phyloP scores from a whole-genome alignment of 2,329 filamentous ascomycete genomes.

The Aspergillus pseudonomiae region DNA sequence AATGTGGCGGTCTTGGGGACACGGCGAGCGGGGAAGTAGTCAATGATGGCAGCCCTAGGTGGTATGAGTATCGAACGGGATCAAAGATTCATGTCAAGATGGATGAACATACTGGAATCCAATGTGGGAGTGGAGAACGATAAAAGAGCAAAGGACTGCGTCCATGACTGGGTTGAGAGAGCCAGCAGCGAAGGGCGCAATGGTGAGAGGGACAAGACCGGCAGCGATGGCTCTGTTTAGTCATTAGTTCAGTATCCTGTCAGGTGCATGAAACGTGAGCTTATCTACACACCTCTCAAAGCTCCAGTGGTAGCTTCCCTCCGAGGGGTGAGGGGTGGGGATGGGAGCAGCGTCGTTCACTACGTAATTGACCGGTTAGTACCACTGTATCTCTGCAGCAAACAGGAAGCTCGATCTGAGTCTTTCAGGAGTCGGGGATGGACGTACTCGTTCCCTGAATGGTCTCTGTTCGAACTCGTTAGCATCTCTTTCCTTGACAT shows the following conservation, averaged over 20 bases:
- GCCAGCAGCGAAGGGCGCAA: slow-evolving; percentile 90
- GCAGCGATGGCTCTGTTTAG: slow-evolving; percentile 69
- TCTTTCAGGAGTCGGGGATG: neutral
- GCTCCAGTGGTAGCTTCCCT: slow-evolving; percentile 98
- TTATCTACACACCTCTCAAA: slow-evolving; percentile 71
- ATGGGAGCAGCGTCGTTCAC: slow-evolving; percentile 86
- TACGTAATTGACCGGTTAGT: slow-evolving; percentile 35
- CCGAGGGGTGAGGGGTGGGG: slow-evolving; percentile 70
- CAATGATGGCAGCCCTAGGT: slow-evolving; percentile 71
- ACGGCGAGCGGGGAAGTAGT: slow-evolving; percentile 80
- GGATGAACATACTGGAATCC: slow-evolving; percentile 74
- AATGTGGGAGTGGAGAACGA: slow-evolving; percentile 93
- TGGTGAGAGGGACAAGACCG: slow-evolving; percentile 80
- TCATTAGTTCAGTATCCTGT: slow-evolving; percentile 9
- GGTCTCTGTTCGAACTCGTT: slow-evolving; percentile 60
- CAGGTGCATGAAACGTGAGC: neutral
- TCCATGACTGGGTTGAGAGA: slow-evolving; percentile 88
- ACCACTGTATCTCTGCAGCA: neutral
- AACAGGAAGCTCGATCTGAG: neutral
- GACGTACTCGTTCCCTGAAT: slow-evolving; percentile 73
- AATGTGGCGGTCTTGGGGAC: slow-evolving; percentile 68
- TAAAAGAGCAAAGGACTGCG: slow-evolving; percentile 76
- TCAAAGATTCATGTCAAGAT: neutral
- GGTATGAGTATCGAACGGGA: slow-evolving; percentile 19
- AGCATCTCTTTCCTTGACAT: slow-evolving; percentile 38